Conservation (phyloP, 2,329 filamentous ascomycete species). For the Pseudocercospora musae region DNA sequence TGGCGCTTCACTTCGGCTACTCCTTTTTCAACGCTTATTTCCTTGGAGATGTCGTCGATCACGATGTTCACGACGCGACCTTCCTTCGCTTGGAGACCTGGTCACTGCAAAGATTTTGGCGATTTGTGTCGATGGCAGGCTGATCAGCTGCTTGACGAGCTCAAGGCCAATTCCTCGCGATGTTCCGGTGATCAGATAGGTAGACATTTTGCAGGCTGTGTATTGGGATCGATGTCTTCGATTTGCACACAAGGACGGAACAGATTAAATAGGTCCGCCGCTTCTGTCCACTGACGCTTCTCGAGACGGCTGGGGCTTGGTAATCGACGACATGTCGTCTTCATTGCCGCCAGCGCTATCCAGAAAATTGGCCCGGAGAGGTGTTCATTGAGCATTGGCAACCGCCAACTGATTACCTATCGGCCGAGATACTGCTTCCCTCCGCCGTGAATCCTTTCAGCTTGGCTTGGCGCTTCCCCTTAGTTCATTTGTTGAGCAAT, state of each 20-base stretch:
- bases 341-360: neutral
- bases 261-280: neutral
- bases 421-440: neutral
- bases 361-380: neutral
- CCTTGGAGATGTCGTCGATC: constrained; percentile 4
- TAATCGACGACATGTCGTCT: neutral
- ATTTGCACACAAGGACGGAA: neutral
- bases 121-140: constrained; percentile 31
- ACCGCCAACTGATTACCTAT: neutral
- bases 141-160: constrained; percentile 34
- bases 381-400: neutral
- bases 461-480: neutral
- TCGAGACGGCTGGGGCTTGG: neutral
- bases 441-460: neutral
- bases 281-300: neutral
- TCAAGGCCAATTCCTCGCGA: constrained; percentile 39
- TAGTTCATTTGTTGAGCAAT: too few relatives aligned
- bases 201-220: constrained; percentile 27
- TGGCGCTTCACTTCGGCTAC: neutral
- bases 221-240: neutral
- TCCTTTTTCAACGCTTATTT: constrained; percentile 9
- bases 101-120: constrained; percentile 31
- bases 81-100: constrained; percentile 18
- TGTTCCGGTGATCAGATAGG: constrained; percentile 37
- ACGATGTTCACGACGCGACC: constrained; percentile 11